Percentiles rank a stretch among this genome's conserved stretches.
phyloP scores from a whole-genome alignment of 345 rosid species.

The Carallia brachiata region DNA sequence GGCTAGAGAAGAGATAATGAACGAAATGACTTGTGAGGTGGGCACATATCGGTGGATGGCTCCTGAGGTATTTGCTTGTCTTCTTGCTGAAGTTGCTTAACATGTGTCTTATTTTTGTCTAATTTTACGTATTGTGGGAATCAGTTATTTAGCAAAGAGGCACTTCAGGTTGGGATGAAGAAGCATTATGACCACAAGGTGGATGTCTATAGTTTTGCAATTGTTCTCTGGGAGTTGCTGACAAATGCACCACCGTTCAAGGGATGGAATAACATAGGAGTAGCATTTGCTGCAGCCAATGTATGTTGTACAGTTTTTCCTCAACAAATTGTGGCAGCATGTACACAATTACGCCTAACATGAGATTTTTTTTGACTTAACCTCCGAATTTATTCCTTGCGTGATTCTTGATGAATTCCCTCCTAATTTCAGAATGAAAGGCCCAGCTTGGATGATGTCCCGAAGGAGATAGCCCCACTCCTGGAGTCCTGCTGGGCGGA shows the following conservation, averaged over 20 bases:
- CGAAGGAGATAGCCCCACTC: constrained; percentile 31
- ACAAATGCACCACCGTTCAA: constrained; percentile 51
- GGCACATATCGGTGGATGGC: constrained; percentile 82
- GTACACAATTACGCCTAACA: too few relatives aligned
- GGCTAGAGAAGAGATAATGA: constrained; percentile 44
- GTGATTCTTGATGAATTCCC: neutral
- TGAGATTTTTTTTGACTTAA: neutral
- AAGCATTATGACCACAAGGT: constrained; percentile 66
- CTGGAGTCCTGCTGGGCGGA: constrained; percentile 56
- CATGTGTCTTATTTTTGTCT: constrained; percentile 1
- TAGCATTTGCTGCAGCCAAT: constrained; percentile 42
- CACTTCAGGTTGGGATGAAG: constrained; percentile 38
- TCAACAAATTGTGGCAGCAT: neutral
- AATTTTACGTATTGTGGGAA: constrained; percentile 2
- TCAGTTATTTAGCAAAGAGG: constrained; percentile 48
- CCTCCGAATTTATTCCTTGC: neutral
- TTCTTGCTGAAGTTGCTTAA: neutral
- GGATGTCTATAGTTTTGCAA: constrained; percentile 66
- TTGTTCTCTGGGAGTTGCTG: constrained; percentile 65
- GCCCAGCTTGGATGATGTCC: constrained; percentile 48
- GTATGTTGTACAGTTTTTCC: constrained; percentile 26
- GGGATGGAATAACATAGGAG: constrained; percentile 18
- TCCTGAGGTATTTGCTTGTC: constrained; percentile 52
- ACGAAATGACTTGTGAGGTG: constrained; percentile 54
- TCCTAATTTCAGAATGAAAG: constrained; percentile 43